phyloP scores from a whole-genome alignment of 2,329 filamentous ascomycete genomes.

The Aspergillus bombycis region DNA sequence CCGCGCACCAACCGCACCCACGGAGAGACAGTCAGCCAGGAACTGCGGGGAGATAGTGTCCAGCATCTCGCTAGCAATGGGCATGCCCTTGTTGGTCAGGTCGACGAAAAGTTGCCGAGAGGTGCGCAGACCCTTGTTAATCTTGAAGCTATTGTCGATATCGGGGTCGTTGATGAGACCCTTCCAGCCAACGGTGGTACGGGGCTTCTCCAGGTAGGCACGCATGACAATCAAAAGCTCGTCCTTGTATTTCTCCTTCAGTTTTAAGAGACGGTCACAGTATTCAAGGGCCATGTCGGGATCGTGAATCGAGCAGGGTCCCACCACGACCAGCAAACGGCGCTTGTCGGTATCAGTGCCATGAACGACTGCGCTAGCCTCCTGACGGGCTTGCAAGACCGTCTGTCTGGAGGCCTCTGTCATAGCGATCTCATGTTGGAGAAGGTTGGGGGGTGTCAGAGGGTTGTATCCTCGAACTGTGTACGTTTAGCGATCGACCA shows the following conservation, averaged over 20 bases:
- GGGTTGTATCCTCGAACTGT: slow-evolving; percentile 88
- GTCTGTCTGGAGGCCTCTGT: slow-evolving; percentile 51
- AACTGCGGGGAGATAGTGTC: slow-evolving; percentile 98
- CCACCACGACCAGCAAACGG: slow-evolving; percentile 77
- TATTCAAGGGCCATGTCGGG: slow-evolving; percentile 88
- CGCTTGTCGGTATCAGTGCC: slow-evolving; percentile 57
- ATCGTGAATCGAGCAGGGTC: slow-evolving; percentile 97
- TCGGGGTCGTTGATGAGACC: slow-evolving; percentile 98
- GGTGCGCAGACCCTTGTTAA: slow-evolving; percentile 92
- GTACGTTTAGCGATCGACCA: slow-evolving; percentile 6
- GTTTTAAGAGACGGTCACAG: slow-evolving; percentile 77
- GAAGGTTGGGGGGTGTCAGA: slow-evolving; percentile 87
- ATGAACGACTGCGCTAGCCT: slow-evolving; percentile 64
- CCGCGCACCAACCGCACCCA: slow-evolving; percentile 91
- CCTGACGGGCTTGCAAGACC: slow-evolving; percentile 62
- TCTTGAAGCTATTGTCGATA: slow-evolving; percentile 97
- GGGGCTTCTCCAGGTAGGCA: slow-evolving; percentile 96
- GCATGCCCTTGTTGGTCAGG: slow-evolving; percentile 89
- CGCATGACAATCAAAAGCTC: slow-evolving; percentile 97
- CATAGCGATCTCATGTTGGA: slow-evolving; percentile 83
- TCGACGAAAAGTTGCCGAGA: slow-evolving; percentile 92
- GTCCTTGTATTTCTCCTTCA: slow-evolving; percentile 85
- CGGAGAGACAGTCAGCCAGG: slow-evolving; percentile 85
- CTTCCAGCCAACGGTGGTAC: slow-evolving; percentile 98
- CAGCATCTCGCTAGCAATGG: slow-evolving; percentile 94